Base-by-base conservation (phyloP, 1,284 basidiomycete species). In the Cerrena zonata region DNA sequence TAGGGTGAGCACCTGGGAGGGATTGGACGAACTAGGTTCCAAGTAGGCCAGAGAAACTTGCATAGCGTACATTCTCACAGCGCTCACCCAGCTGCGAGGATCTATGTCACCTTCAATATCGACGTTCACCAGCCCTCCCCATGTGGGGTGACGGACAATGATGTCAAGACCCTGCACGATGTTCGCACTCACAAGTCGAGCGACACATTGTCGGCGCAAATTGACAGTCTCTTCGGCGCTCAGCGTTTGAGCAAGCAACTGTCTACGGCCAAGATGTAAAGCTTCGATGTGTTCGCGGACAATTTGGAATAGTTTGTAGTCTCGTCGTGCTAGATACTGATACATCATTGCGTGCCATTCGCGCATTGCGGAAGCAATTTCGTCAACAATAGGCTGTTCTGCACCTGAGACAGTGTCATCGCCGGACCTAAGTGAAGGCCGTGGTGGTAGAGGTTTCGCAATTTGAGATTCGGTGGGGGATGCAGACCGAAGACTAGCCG, bases 341-440 rank as follows among this genome's bases (percentile, higher is more conserved):
- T 94, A 94, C 77, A 97, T 87, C 25, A 95, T 78, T 24, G 82
- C 81, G 63, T 94, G 89, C 93, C 94, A 98, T 78, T 98, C 95
- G 34, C 94, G 83, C 39, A 98, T 73, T 0, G 95, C 94, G 19
- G 93, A 95, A 0, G 95, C 91, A 59, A 99, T 96, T 71, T 99
- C 95, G 69, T 99, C 95, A 48, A 98, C 83, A 61, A 98, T 85
- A 1, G 94, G 95, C 64, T 96, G 94, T 11, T 70, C 73, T 23
- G 78, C 75, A 4, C 93, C 93, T 0, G 86, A 85, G 2, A 80
- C 77, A 1, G 94, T 97, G 57, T 95, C 92, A 63, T 95, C 93
- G 42, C 91, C 91, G 3, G 91, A 90, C 55, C 94, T 94, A 47
- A 98, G 79, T 11, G 89, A 91, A 2, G 95, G 94, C 45, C 96